These are phyloP conservation scores for Graphium sp. DNA, from an alignment of 2,329 filamentous ascomycete genomes.

Conservation along the genomic window DNA sequence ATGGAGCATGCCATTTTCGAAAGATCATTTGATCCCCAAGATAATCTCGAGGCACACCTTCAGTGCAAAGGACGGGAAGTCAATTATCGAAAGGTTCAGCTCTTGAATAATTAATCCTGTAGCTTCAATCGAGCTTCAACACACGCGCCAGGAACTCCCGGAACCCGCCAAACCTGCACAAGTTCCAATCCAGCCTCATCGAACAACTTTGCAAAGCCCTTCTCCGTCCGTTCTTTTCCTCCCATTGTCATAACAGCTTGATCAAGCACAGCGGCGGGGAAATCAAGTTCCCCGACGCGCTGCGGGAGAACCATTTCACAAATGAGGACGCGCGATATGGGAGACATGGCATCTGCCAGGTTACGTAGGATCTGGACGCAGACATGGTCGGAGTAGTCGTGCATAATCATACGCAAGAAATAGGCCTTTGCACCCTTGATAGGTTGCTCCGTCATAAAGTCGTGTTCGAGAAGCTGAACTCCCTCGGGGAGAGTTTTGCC, in stretches of 20 bases:
- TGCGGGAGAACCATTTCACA: constrained; percentile 15
- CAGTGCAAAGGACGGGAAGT: too few relatives aligned
- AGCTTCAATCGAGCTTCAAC: constrained; percentile 10
- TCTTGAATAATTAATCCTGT: too few relatives aligned
- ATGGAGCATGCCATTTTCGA: too few relatives aligned
- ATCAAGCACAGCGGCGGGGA: constrained; percentile 13
- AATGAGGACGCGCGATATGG: constrained; percentile 12
- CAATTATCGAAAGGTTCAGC: too few relatives aligned
- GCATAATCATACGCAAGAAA: constrained; percentile 17
- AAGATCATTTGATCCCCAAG: too few relatives aligned
- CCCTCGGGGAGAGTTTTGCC: constrained; percentile 8
- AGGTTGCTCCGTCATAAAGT: constrained; percentile 13
- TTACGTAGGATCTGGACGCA: constrained; percentile 12
- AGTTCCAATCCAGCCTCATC: constrained; percentile 13
- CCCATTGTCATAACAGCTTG: constrained; percentile 16
- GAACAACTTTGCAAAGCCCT: constrained; percentile 12
- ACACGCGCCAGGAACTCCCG: constrained; percentile 10
- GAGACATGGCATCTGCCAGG: constrained; percentile 12
- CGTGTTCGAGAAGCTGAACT: constrained; percentile 10
- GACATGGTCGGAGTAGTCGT: constrained; percentile 13
- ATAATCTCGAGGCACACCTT: too few relatives aligned
- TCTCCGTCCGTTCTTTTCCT: constrained; percentile 14
- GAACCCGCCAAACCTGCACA: constrained; percentile 10
- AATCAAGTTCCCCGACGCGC: constrained; percentile 12
- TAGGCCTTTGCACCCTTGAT: constrained; percentile 16